Evolutionary conservation across 1,139 yeast species (phyloP), one percentile per base, ranked within the genome.

Genomic region (Blastobotrys capitulatus): DNA sequence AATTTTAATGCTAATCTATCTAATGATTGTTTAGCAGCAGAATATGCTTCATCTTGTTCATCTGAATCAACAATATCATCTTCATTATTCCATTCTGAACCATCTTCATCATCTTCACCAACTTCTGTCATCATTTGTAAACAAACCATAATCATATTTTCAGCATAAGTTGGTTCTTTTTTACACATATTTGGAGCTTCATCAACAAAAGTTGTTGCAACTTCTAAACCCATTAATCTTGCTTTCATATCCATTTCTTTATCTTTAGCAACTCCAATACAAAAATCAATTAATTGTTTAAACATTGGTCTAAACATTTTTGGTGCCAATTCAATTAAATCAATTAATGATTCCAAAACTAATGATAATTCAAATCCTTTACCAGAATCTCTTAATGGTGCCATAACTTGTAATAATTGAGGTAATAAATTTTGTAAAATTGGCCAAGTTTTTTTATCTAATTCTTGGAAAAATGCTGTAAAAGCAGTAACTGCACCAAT

Each of bases 141-240:
- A 31, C 94, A 86, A 52, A 82, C 79, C 53, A 84, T 71, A 32
- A 92, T 87, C 67, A 92, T 76, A 29, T 82, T 74, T 49, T 80
- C 78, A 1, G 94, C 80, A 66, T 88, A 92, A 7, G 79, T 71
- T 8, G 84, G 77, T 56, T 88, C 88, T 40, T 82, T 72, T 64
- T 86, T 86, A 72, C 97, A 90, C 98, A 92, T 92, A 46, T 83
- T 82, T 39, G 98, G 98, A 4, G 97, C 86, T 35, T 86, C 86
- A 66, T 92, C 98, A 46, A 95, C 82, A 65, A 92, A 92, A 0
- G 95, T 83, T 2, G 96, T 87, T 55, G 89, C 74, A 51, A 92
- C 75, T 70, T 92, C 98, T 55, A 92, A 73, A 15, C 96, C 92
- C 1, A 94, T 84, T 63, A 88, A 76, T 64, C 98, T 79, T 2